Conservation (phyloP, 768 basidiomycete genomes). For the Tulasnella sp. region DNA sequence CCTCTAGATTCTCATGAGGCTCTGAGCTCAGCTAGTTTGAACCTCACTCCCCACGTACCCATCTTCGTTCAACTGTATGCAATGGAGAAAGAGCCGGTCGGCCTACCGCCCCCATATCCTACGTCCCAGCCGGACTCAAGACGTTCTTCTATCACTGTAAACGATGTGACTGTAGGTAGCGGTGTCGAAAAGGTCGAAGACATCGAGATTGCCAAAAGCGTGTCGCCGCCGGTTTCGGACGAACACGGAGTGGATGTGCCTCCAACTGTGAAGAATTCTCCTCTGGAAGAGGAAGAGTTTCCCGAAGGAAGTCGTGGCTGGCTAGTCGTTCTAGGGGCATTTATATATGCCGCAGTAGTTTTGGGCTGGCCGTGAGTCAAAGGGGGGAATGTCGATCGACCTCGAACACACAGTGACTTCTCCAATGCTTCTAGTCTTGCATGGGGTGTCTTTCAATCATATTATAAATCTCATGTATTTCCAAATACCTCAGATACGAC, state of each 20-base stretch:
- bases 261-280: neutral
- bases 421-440: neutral
- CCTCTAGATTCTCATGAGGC: no score
- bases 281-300: conserved; percentile 16
- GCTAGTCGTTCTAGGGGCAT: conserved; percentile 20
- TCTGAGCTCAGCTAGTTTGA: no score
- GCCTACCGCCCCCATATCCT: neutral
- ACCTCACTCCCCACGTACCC: no score
- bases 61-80: neutral
- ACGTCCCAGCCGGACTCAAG: neutral
- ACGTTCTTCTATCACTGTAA: neutral
- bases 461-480: conserved; percentile 19
- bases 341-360: conserved; percentile 16
- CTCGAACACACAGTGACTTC: neutral
- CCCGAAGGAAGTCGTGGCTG: conserved; percentile 24
- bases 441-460: conserved; percentile 23
- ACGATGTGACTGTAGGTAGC: neutral
- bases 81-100: neutral
- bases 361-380: conserved; percentile 14
- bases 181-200: neutral
- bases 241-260: neutral
- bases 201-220: neutral
- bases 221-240: neutral
- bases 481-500: conserved; percentile 17
- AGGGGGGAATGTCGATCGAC: neutral